Conservation (phyloP, 2,329 filamentous ascomycete genomes). For the Cladophialophora psammophila region DNA sequence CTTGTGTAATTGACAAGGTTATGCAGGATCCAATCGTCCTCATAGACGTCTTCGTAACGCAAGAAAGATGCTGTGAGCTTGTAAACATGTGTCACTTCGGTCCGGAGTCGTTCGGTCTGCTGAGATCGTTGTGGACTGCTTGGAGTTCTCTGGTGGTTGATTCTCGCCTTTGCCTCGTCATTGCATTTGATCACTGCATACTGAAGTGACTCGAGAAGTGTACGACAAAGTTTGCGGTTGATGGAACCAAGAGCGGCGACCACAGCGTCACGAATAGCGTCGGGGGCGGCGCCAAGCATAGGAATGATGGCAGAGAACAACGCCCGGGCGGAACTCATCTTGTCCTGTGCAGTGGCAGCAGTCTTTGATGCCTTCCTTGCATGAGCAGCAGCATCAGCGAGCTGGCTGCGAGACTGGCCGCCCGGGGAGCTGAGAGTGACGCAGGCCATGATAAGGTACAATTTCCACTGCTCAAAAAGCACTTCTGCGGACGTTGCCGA, state of each 20-base stretch:
- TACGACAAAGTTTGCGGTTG: conserved; percentile 91
- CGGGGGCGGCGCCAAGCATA: conserved; percentile 78
- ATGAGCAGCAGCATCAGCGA: conserved; percentile 76
- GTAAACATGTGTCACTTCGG: conserved; percentile 95
- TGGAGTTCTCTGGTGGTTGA: conserved; percentile 81
- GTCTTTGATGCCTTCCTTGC: conserved; percentile 79
- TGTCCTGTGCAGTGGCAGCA: conserved; percentile 62
- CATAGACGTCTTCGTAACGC: conserved; percentile 76
- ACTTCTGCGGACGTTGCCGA: conserved; percentile 78
- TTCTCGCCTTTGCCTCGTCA: conserved; percentile 82
- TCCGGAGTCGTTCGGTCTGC: conserved; percentile 84
- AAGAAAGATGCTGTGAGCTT: conserved; percentile 92
- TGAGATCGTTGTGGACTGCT: conserved; percentile 83
- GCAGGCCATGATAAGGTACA: conserved; percentile 96
- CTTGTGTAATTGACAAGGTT: conserved; percentile 90
- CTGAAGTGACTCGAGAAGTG: conserved; percentile 86
- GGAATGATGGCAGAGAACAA: conserved; percentile 93
- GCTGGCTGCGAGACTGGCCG: conserved; percentile 64
- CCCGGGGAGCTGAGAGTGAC: conserved; percentile 90
- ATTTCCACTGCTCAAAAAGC: conserved; percentile 95
- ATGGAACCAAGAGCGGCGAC: conserved; percentile 93
- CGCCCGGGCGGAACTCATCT: conserved; percentile 85
- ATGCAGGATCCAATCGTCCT: conserved; percentile 87
- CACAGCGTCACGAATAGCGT: conserved; percentile 85
- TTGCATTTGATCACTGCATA: conserved; percentile 85